Evolutionary conservation across 164 flowering plant genomes (phyloP).

Genomic region (Umbilicus rupestris): DNA sequence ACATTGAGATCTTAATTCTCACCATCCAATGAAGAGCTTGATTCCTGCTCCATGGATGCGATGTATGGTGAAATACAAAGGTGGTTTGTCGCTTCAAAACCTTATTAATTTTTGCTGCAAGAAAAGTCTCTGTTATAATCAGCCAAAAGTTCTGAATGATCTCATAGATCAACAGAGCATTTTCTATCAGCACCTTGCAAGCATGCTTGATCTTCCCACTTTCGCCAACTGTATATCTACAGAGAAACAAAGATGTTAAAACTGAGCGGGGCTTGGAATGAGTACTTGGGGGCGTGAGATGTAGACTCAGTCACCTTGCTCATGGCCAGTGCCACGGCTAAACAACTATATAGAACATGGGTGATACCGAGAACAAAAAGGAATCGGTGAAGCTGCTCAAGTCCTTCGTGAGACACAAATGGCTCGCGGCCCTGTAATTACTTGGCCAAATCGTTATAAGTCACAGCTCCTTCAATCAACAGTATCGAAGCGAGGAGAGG

Average conservation of each 20-base stretch:
- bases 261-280: not conserved
- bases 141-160: not conserved
- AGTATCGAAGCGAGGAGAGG: not conserved
- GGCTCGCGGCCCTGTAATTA: constrained; percentile 75
- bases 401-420: constrained; percentile 81
- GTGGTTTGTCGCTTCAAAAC: constrained; percentile 70
- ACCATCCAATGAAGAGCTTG: constrained; percentile 91
- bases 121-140: not conserved
- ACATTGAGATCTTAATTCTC: too few species aligned
- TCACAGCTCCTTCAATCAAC: not conserved
- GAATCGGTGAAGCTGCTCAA: constrained; percentile 86
- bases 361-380: constrained; percentile 88
- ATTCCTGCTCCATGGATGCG: constrained; percentile 94
- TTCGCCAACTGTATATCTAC: constrained; percentile 94
- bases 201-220: constrained; percentile 67
- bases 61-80: constrained; percentile 72
- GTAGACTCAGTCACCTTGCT: constrained; percentile 55
- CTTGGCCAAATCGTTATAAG: not conserved
- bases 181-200: constrained; percentile 46
- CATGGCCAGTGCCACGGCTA: constrained; percentile 70
- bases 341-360: constrained; percentile 76
- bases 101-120: constrained; percentile 38
- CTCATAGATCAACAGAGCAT: not conserved
- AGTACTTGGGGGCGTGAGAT: not conserved
- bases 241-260: constrained; percentile 2